Evolutionary conservation across 1,284 basidiomycete genomes (phyloP), one percentile per base, ranked within the genome.

Genomic region (Sanghuangporus baumii): DNA sequence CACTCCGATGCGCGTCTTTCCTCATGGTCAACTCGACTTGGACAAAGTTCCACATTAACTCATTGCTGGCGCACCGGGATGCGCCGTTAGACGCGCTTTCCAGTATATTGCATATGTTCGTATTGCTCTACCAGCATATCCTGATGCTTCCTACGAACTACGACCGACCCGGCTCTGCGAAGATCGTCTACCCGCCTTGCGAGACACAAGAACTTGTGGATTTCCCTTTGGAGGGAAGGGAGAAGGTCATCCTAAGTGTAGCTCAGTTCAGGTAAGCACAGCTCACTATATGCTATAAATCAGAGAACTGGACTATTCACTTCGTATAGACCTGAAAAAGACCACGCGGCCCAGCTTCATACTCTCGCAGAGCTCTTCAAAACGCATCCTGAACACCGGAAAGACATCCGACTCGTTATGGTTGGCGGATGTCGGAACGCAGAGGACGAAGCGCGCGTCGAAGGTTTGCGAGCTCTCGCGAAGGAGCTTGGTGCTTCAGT

Each of bases 1-100:
- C 89, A 12, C 85, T 99, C 18, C 81, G 85, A 26, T 81, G 82
- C 57, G 88, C 93, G 1, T 84, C 87, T 66, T 94, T 91, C 74
- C 67, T 90, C 55, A 95, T 97, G 88, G 94, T 89, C 67, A 99
- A 99, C 74, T 97, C 94, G 0, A 89, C 90, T 0, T 99, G 97
- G 96, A 99, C 97, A 1, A 86, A 88, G 68, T 83, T 81, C 46
- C 97, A 99, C 71, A 79, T 99, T 66, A 81, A 90, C 68, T 78
- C 81, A 1, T 85, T 96, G 54, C 75, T 96, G 14, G 75, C 75
- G n/a, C 77, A 86, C 63, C 75, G 75, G 16, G 84, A 87, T 69
- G 69, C 67, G 11, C 68, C 81, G 3, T 70, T 86, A 20, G 79
- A 81, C 56, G 55, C 72, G 23, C 54, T 86, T 34, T 50, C 18